Base-by-base conservation (phyloP, 2,329 filamentous ascomycete species). In the Fusarium goolgardi region DNA sequence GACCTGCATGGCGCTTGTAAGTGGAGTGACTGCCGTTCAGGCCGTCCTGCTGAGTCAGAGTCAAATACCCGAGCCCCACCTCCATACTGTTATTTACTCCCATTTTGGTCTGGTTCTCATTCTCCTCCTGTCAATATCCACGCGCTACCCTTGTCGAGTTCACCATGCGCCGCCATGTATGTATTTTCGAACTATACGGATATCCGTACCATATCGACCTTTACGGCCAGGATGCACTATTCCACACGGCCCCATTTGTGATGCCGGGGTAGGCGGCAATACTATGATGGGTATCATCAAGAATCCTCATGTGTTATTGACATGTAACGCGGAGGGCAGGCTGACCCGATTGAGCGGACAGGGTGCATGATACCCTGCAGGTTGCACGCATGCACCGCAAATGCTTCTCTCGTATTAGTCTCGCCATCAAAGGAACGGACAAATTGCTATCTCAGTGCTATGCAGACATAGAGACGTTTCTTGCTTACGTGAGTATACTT, bases 281-380 rank as follows among this genome's bases (percentile, higher is more conserved):
- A 37, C 15, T 25, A 51, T 31, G 35, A 31, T 35, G 34, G 34
- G 47, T 52, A 32, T 41, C 49, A 52, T 52, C 35, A 31, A 52
- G 21, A 52, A 52, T 52, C 35, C 35, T 32, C 25, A 41, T 31
- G 35, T 52, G 27, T 52, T 52, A 52, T 52, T 52, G 49, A 52
- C 49, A 32, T 52, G 49, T 52, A 52, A 52, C 35, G 25, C 18
- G 37, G 41, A 52, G 49, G 49, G 27, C 35, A 15, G 49, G 35
- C 27, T 52, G 35, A 52, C 20, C 35, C 49, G 49, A 52, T 41
- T 52, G 49, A 52, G 49, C 35, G 49, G 49, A 40, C 23, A 40
- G 23, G n/a, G 47, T 49, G 20, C 16, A 35, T 35, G 31, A 35
- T 35, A 25, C n/a, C 45, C 45, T 49, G 45, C 16, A 35, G 31